A percentile compares a stretch with the other conserved stretches of the same genome.
Evolutionary conservation across 139 green algal genomes (phyloP).

Genomic region (Haematococcus lacustris): DNA sequence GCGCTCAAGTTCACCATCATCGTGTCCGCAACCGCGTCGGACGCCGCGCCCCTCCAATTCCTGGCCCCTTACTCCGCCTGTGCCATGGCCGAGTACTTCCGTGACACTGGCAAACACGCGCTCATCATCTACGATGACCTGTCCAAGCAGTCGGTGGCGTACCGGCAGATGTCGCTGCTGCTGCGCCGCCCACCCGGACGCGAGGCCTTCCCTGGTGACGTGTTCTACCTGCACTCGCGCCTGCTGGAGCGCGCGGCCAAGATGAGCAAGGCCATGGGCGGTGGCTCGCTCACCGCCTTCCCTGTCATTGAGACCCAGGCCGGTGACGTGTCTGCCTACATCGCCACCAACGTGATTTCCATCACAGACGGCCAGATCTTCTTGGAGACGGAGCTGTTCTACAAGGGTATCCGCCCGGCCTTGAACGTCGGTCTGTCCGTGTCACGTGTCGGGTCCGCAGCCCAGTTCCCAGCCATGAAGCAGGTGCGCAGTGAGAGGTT

Average conservation of each 20-base stretch:
- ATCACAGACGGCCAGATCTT: slow-evolving; percentile 91
- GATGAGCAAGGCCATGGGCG: slow-evolving; percentile 59
- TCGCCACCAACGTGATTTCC: slow-evolving; percentile 89
- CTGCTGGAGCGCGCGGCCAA: slow-evolving; percentile 76
- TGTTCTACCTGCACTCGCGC: slow-evolving; percentile 88
- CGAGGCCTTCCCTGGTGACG: slow-evolving; percentile 82
- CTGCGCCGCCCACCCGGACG: slow-evolving; percentile 81
- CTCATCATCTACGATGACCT: slow-evolving; percentile 90
- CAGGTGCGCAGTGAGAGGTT: slow-evolving; percentile 41
- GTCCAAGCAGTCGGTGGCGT: slow-evolving; percentile 85
- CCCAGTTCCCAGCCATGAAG: slow-evolving; percentile 86
- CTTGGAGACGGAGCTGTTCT: slow-evolving; percentile 86
- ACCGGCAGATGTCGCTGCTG: slow-evolving; percentile 88
- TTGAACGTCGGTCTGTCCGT: slow-evolving; percentile 87
- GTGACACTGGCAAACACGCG: slow-evolving; percentile 67
- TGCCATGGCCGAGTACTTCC: slow-evolving; percentile 79
- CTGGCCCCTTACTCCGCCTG: slow-evolving; percentile 85
- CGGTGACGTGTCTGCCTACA: slow-evolving; percentile 81
- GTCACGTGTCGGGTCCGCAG: slow-evolving; percentile 76
- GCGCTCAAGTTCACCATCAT: slow-evolving; percentile 77
- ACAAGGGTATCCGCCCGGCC: slow-evolving; percentile 81
- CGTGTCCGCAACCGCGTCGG: slow-evolving; percentile 80
- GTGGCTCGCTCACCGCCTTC: slow-evolving; percentile 72
- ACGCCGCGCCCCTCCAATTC: slow-evolving; percentile 79
- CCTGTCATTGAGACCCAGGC: slow-evolving; percentile 85